Percentiles rank a stretch among this genome's conserved stretches.
phyloP scores from a whole-genome alignment of 1,284 basidiomycete species.

The Irpex rosettiformis region DNA sequence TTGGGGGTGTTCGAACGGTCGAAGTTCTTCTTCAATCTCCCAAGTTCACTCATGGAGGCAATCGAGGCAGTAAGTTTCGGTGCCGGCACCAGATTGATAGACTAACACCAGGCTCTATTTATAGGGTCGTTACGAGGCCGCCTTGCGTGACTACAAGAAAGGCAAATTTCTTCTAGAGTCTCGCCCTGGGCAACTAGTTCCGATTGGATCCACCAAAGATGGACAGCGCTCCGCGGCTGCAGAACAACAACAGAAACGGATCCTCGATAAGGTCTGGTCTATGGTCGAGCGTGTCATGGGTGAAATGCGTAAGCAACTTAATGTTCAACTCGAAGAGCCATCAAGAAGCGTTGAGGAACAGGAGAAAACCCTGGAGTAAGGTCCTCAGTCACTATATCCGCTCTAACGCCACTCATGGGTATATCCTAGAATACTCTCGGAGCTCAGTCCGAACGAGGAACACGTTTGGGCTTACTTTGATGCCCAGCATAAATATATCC shows the following conservation, averaged over 20 bases:
- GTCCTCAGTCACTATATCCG: constrained; percentile 12
- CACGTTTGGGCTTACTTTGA: constrained; percentile 96
- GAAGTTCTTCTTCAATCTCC: constrained; percentile 98
- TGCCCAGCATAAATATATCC: constrained; percentile 84
- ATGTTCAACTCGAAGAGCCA: constrained; percentile 77
- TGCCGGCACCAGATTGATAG: not conserved
- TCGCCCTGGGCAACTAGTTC: constrained; percentile 80
- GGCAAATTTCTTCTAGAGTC: constrained; percentile 90
- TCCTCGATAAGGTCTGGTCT: constrained; percentile 95
- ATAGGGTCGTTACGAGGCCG: constrained; percentile 90
- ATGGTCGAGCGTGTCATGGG: constrained; percentile 94
- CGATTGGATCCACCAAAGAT: constrained; percentile 54
- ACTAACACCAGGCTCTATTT: not conserved
- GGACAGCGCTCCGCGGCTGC: constrained; percentile 46
- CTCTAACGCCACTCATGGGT: not conserved
- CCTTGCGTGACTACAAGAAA: constrained; percentile 96
- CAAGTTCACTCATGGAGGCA: constrained; percentile 86
- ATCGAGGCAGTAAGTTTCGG: constrained; percentile 73
- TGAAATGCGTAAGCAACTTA: constrained; percentile 83
- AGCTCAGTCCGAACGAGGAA: constrained; percentile 80
- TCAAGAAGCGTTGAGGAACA: constrained; percentile 86
- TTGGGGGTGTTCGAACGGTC: constrained; percentile 95
- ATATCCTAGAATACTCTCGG: constrained; percentile 73
- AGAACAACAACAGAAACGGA: constrained; percentile 82
- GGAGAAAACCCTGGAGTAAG: constrained; percentile 95